Conservation (phyloP, 2,329 filamentous ascomycete genomes). For the Ophiocordyceps camponoti-floridani region DNA sequence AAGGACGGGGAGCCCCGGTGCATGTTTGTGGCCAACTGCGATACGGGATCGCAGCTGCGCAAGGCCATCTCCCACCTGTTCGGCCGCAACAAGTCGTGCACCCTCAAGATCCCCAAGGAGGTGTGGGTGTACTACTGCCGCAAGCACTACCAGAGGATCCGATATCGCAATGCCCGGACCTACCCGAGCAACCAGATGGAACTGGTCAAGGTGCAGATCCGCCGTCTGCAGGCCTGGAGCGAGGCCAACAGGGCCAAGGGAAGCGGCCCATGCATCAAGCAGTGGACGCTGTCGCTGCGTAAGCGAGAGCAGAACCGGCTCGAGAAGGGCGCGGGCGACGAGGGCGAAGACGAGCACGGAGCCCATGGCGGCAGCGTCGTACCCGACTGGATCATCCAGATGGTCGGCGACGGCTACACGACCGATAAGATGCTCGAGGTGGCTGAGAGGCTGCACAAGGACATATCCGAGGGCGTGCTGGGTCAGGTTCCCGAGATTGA, state of each 20-base stretch:
- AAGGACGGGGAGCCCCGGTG: conserved; percentile 19
- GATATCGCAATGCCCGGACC: conserved; percentile 47
- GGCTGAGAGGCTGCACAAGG: conserved; percentile 23
- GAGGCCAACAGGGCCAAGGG: conserved; percentile 22
- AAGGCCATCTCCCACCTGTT: conserved; percentile 73
- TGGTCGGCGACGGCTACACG: conserved; percentile 26
- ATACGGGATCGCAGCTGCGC: conserved; percentile 41
- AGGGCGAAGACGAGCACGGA: conserved; percentile 13
- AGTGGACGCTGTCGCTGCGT: conserved; percentile 44
- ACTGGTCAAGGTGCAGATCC: conserved; percentile 44
- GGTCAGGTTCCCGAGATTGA: conserved; percentile 38
- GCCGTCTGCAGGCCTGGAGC: conserved; percentile 45
- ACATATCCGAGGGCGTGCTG: conserved; percentile 23
- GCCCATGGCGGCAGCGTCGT: conserved; percentile 20
- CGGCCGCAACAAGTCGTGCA: conserved; percentile 65
- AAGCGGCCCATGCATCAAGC: conserved; percentile 14
- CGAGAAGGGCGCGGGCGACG: conserved; percentile 13
- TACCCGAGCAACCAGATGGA: conserved; percentile 45
- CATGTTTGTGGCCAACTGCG: conserved; percentile 38
- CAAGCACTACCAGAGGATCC: conserved; percentile 64
- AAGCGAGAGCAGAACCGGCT: conserved; percentile 46
- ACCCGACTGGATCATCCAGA: conserved; percentile 29
- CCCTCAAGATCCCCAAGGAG: conserved; percentile 46
- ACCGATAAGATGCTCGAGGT: conserved; percentile 28
- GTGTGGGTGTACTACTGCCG: conserved; percentile 66